A percentile compares a stretch with the other conserved stretches of the same genome.
Evolutionary conservation across 1,284 basidiomycete species (phyloP).

Genomic region (Leccinum huronense): DNA sequence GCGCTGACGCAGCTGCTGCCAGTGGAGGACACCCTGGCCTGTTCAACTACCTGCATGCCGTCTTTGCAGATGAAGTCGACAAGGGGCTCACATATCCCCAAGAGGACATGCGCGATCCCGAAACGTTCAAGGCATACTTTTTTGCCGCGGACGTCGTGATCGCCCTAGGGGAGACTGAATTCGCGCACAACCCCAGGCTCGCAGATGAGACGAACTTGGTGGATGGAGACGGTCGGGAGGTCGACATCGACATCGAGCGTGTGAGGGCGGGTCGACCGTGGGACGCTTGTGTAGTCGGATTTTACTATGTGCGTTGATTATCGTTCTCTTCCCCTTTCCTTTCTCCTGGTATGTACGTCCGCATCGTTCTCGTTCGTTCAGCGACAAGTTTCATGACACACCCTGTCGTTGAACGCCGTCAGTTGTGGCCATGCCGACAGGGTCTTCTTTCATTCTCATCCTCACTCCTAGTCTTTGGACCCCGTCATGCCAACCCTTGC

Average conservation of each 20-base stretch:
- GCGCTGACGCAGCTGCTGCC: background rate
- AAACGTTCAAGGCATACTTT: slow-evolving; percentile 70
- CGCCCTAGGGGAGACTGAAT: slow-evolving; percentile 43
- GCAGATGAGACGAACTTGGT: background rate
- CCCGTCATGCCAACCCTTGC: background rate
- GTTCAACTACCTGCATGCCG: slow-evolving; percentile 56
- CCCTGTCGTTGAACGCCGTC: slow-evolving; percentile 1
- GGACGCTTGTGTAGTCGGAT: slow-evolving; percentile 73
- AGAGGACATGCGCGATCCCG: slow-evolving; percentile 54
- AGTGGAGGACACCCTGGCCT: slow-evolving; percentile 42
- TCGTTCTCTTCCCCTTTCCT: background rate
- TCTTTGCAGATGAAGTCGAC: slow-evolving; percentile 75
- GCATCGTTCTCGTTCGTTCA: background rate
- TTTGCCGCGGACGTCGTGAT: slow-evolving; percentile 76
- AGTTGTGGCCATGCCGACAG: slow-evolving; percentile 1
- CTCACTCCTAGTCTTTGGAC: background rate
- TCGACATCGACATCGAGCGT: slow-evolving; percentile 41
- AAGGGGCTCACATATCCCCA: slow-evolving; percentile 85
- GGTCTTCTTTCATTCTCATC: background rate
- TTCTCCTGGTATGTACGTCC: background rate
- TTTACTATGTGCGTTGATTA: slow-evolving; percentile 68
- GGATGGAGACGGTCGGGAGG: slow-evolving; percentile 19
- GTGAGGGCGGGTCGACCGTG: slow-evolving; percentile 53
- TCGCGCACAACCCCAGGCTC: background rate
- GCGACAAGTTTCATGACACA: background rate